Conservation (phyloP, 2,329 filamentous ascomycete species). For the Capronia coronata region DNA sequence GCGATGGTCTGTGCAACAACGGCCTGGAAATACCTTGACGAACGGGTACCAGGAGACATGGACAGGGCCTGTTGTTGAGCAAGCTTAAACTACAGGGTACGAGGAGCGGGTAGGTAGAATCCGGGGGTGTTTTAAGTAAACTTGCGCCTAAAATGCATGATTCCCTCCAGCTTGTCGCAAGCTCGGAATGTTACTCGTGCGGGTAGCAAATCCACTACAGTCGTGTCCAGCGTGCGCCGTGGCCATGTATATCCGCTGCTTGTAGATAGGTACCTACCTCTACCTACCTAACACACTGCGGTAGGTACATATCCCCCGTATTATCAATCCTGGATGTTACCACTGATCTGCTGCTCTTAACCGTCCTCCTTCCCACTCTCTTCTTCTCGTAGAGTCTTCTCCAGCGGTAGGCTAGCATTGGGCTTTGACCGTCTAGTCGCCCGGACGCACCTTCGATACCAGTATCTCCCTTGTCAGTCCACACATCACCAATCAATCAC, state of each 20-base stretch:
- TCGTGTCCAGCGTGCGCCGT: not conserved
- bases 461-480: not conserved
- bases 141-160: not conserved
- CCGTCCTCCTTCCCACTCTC: too few species aligned
- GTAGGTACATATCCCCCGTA: too few species aligned
- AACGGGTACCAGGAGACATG: not conserved
- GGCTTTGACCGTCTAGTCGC: not conserved
- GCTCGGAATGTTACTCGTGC: too few species aligned
- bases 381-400: not conserved
- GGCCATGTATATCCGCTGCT: too few species aligned
- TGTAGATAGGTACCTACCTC: too few species aligned
- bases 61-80: not conserved
- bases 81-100: too few species aligned
- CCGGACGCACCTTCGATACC: not conserved
- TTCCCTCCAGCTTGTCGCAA: not conserved
- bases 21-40: not conserved
- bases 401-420: not conserved
- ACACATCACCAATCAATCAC: not conserved
- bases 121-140: not conserved
- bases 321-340: too few species aligned
- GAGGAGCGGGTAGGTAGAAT: not conserved
- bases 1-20: not conserved
- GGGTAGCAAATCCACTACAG: too few species aligned
- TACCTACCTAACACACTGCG: too few species aligned
- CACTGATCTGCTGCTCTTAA: too few species aligned